Evolutionary conservation across 768 basidiomycete species (phyloP).

Genomic region (Solioccasus polychromus): DNA sequence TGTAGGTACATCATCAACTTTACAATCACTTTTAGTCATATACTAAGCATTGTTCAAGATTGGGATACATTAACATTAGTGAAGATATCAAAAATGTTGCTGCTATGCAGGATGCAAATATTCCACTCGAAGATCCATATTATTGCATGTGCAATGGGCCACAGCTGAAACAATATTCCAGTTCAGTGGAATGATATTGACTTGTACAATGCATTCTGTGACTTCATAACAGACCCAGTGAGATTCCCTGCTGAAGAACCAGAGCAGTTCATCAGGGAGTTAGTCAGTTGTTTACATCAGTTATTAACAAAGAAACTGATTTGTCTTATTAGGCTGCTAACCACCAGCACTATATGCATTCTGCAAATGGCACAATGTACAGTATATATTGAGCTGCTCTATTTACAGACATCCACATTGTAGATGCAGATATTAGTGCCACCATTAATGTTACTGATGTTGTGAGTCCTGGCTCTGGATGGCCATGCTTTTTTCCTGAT

Average conservation of each 20-base stretch:
- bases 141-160: not conserved
- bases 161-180: conserved; percentile 21
- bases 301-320: conserved; percentile 5
- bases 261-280: conserved; percentile 48
- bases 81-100: conserved; percentile 54
- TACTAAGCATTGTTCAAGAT: too few species aligned
- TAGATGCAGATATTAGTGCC: conserved; percentile 60
- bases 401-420: conserved; percentile 63
- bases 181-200: conserved; percentile 83
- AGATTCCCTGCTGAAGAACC: conserved; percentile 57
- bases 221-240: conserved; percentile 67
- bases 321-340: conserved; percentile 17
- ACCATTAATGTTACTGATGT: conserved; percentile 58
- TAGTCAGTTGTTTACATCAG: conserved; percentile 49
- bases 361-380: not conserved
- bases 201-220: conserved; percentile 63
- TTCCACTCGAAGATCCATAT: conserved; percentile 69
- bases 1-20: too few species aligned
- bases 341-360: conserved; percentile 29
- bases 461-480: conserved; percentile 37
- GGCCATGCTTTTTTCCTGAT: not conserved
- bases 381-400: not conserved
- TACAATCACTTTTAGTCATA: too few species aligned
- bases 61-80: conserved; percentile 51
- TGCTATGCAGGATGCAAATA: conserved; percentile 61